These are phyloP conservation scores for Rhypophila decipiens DNA, from an alignment of 495 filamentous ascomycete genomes.

Conservation along the genomic window DNA sequence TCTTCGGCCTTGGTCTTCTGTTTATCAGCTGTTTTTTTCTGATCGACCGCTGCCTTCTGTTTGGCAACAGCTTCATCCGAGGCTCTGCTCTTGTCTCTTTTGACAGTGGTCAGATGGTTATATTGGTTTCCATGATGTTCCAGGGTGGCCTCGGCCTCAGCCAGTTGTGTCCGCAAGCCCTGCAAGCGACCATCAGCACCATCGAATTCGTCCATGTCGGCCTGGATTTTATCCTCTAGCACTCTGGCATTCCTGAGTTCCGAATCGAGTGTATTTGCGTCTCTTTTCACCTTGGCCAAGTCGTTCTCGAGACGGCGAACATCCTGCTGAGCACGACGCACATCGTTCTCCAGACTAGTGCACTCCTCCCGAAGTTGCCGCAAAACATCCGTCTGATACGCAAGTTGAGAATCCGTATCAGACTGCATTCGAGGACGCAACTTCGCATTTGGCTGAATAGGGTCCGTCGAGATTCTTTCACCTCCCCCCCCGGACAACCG, in stretches of 20 bases:
- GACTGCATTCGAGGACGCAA: conserved; percentile 70
- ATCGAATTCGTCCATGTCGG: conserved; percentile 38
- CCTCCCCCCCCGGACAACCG: conserved; percentile 52
- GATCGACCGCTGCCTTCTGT: conserved; percentile 22
- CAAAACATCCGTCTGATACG: conserved; percentile 38
- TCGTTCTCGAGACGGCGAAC: conserved; percentile 53
- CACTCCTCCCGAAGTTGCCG: conserved; percentile 41
- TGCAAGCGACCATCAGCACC: conserved; percentile 32
- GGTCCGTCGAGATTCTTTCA: conserved; percentile 20
- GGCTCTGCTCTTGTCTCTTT: conserved; percentile 29
- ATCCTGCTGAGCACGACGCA: conserved; percentile 45
- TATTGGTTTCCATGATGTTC: conserved; percentile 38
- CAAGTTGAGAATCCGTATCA: conserved; percentile 62
- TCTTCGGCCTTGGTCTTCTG: conserved; percentile 49
- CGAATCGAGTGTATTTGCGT: conserved; percentile 16
- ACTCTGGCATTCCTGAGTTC: conserved; percentile 18
- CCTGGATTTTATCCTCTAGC: conserved; percentile 19
- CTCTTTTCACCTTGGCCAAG: conserved; percentile 47
- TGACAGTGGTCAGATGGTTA: conserved; percentile 27
- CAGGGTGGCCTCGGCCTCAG: conserved; percentile 20
- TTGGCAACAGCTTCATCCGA: conserved; percentile 22
- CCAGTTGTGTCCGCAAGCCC: conserved; percentile 25
- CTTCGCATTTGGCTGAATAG: conserved; percentile 19
- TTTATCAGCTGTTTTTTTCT: conserved; percentile 41
- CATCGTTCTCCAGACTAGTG: conserved; percentile 24